Conservation (phyloP, 305 asterid genomes). For the Petunia hybrid region DNA sequence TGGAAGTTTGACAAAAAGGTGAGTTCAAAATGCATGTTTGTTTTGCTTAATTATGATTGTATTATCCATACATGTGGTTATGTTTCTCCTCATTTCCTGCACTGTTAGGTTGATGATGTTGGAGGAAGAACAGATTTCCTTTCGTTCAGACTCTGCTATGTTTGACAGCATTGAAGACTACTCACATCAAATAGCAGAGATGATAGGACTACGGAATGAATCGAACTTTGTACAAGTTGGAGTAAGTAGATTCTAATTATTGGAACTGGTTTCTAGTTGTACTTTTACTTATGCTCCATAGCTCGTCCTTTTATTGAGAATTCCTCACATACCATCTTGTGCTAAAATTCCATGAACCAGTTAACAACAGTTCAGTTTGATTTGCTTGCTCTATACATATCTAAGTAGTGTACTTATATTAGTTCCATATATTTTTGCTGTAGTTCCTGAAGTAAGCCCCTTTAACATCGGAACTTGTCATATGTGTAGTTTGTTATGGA, state of each 20-base stretch:
- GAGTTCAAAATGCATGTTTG: slow-evolving; percentile 40
- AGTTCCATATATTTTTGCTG: neutral
- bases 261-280: neutral
- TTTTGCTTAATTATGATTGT: slow-evolving; percentile 25
- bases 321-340: neutral
- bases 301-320: slow-evolving; percentile 20
- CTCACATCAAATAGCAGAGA: slow-evolving; percentile 97
- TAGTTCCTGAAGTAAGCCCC: neutral
- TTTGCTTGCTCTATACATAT: neutral
- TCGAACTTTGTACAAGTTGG: slow-evolving; percentile 88
- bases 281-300: neutral
- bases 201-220: slow-evolving; percentile 88
- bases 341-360: slow-evolving; percentile 10
- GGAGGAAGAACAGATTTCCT: slow-evolving; percentile 96
- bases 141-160: slow-evolving; percentile 83
- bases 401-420: neutral
- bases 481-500: neutral
- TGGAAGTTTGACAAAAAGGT: slow-evolving; percentile 96
- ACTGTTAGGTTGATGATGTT: slow-evolving; percentile 96
- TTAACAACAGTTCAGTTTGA: neutral
- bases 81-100: slow-evolving; percentile 32
- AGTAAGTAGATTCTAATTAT: slow-evolving; percentile 56
- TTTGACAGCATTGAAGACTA: slow-evolving; percentile 94
- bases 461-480: neutral
- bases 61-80: neutral